Percentiles rank a stretch among this genome's conserved stretches.
These are phyloP conservation scores for Zygoascus meyerae DNA, from an alignment of 1,139 yeast species.

Conservation along the genomic window DNA sequence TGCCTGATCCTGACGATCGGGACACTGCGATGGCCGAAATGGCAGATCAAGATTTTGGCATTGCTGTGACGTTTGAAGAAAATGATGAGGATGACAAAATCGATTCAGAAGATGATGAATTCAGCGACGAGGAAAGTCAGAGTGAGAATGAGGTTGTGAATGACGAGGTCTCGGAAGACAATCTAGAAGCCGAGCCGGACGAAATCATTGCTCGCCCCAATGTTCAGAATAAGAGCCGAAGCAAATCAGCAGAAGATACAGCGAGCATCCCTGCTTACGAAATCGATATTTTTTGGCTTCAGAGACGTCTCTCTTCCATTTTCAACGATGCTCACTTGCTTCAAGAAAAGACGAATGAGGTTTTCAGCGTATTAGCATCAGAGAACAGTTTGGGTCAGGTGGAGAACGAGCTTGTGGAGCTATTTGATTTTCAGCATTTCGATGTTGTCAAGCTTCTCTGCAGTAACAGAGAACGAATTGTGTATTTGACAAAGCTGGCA, in stretches of 20 bases:
- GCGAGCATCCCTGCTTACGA: constrained; percentile 27
- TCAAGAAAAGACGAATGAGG: constrained; percentile 32
- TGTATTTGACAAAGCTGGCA: constrained; percentile 48
- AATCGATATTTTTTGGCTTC: constrained; percentile 50
- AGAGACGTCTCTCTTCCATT: constrained; percentile 37
- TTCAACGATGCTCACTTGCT: constrained; percentile 37
- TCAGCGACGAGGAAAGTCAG: constrained; percentile 27
- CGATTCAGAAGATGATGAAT: constrained; percentile 27
- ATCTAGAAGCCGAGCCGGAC: constrained; percentile 26
- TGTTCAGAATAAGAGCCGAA: not conserved
- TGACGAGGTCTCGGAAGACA: constrained; percentile 15
- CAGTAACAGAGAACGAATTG: constrained; percentile 48
- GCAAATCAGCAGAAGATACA: not conserved
- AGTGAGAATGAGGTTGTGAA: constrained; percentile 22
- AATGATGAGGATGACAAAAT: constrained; percentile 30
- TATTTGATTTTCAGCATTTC: constrained; percentile 48
- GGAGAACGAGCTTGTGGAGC: constrained; percentile 47
- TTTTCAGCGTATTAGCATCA: constrained; percentile 35
- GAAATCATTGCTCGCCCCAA: constrained; percentile 16
- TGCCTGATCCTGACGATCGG: constrained; percentile 52
- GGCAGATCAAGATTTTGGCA: constrained; percentile 40
- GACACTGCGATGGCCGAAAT: constrained; percentile 27
- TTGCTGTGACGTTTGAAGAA: constrained; percentile 44
- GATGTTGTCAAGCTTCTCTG: constrained; percentile 46
- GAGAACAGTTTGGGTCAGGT: constrained; percentile 38